Base-by-base conservation (phyloP, 371 early-diverging fungal genomes). In the Dichotomocladium elegans region DNA sequence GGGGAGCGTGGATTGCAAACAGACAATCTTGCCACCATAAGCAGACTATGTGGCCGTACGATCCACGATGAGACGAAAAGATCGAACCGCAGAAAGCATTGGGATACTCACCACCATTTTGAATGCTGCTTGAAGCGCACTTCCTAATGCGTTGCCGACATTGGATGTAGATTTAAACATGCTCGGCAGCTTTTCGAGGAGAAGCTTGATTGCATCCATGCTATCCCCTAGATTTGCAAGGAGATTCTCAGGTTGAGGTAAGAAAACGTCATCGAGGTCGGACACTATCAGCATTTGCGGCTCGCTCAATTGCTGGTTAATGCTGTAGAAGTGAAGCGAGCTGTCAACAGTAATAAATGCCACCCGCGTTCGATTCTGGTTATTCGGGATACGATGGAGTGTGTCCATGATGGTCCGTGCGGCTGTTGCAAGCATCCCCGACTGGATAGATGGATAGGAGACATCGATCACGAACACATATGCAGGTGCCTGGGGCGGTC, bases 401-500 rank as follows among this genome's bases (percentile, higher is more conserved):
- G 91, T 78, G 22, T 89, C 89, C 57, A 89, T 60, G 55, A 96
- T 89, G 10, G 93, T 85, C 40, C 85, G 81, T 8, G 91, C 88
- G 5, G 90, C 92, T 3, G 80, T 80, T 5, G 83, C 84, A 1
- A 89, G 64, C 74, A 83, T 82, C 9, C 86, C 79, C 3, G 88
- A 83, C 68, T 91, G 90, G 10, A 95, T 82, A 10, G 96, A 85
- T 10, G 89, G 79, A 57, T 85, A 89, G 2, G 94, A 92, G 0
- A 96, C 95, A 68, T 97, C 98, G 41, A 97, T 89, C 17, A 97
- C 77, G 68, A 97, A 96, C 42, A 95, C 68, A 55, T 87, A 87
- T 6, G 94, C 92, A 29, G 94, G 90, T 17, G 98, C 95, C 71
- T 94, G 95, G 31, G 98, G 98, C 14, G 98, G 95, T 6, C 89